These are phyloP conservation scores for Thraustochytrium sp. DNA, from an alignment of 352 stramenopile species.

Conservation along the genomic window DNA sequence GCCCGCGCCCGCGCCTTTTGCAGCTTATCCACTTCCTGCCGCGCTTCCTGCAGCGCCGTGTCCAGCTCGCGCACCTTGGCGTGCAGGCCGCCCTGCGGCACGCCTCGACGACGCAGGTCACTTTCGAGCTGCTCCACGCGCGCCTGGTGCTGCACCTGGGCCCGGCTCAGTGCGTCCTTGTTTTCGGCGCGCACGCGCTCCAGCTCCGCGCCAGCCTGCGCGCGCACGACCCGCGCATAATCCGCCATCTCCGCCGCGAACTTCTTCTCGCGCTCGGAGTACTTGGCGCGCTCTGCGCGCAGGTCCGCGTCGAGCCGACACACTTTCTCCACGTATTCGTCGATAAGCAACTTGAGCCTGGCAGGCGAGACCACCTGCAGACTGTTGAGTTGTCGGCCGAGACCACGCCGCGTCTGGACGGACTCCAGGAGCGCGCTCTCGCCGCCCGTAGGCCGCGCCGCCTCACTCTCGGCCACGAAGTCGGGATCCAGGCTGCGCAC, in stretches of 20 bases:
- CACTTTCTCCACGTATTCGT: constrained; percentile 10
- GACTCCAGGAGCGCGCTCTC: not conserved
- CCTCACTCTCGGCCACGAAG: not conserved
- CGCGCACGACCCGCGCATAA: not conserved
- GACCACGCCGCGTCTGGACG: not conserved
- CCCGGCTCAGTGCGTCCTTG: not conserved
- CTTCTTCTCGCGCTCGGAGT: not conserved
- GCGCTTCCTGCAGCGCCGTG: not conserved
- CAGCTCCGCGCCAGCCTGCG: not conserved
- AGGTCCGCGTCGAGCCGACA: not conserved
- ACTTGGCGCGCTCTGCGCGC: not conserved
- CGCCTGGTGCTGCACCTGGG: not conserved
- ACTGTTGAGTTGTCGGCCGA: not conserved
- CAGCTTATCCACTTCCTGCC: not conserved
- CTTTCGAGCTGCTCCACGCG: not conserved
- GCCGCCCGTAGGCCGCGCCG: not conserved
- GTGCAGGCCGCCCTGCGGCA: not conserved
- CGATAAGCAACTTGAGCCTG: not conserved
- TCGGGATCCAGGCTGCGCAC: not conserved
- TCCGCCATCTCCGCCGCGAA: not conserved
- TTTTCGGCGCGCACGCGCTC: not conserved
- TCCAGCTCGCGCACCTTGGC: not conserved
- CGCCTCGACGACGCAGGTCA: not conserved
- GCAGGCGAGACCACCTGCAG: not conserved
- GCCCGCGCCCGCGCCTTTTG: not conserved